These are phyloP conservation scores for Mycena amicta DNA, from an alignment of 768 basidiomycete species.

Conservation along the genomic window DNA sequence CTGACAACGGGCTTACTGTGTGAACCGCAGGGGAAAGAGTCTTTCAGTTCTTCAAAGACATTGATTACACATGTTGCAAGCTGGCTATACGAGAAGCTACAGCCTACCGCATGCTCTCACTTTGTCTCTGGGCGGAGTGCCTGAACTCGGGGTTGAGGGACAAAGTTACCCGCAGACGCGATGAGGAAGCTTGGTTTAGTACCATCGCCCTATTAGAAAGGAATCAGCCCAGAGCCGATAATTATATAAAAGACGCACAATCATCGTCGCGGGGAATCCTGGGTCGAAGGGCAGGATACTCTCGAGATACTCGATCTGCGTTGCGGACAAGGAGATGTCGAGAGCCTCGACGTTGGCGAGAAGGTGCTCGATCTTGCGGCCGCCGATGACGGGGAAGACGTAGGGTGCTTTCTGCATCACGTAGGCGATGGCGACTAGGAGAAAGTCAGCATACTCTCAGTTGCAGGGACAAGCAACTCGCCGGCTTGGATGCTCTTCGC, in stretches of 20 bases:
- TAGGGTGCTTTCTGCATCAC: slow-evolving; percentile 47
- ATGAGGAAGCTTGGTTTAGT: not conserved
- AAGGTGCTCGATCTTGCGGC: slow-evolving; percentile 44
- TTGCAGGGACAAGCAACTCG: not conserved
- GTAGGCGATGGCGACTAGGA: slow-evolving; percentile 11
- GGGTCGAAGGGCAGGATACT: slow-evolving; percentile 34
- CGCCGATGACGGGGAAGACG: slow-evolving; percentile 44
- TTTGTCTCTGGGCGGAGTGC: not conserved
- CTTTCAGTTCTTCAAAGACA: no score
- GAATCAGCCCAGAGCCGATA: not conserved
- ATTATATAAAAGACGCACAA: not conserved
- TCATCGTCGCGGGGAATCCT: slow-evolving; percentile 33
- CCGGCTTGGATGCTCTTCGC: slow-evolving; percentile 35
- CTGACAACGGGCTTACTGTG: no score
- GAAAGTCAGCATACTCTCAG: slow-evolving; percentile 2
- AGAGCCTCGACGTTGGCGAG: slow-evolving; percentile 43
- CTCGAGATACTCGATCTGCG: slow-evolving; percentile 41
- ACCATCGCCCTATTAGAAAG: not conserved
- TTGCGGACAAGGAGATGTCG: slow-evolving; percentile 35
- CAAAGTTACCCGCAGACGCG: not conserved
- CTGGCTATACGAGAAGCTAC: no score
- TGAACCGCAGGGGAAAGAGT: no score
- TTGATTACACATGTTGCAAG: no score
- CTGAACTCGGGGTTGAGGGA: not conserved
- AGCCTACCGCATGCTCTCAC: no score